Evolutionary conservation across 208 protist genomes (phyloP), one percentile per base, ranked within the genome.

Genomic region (Wallacemonas sp.): DNA sequence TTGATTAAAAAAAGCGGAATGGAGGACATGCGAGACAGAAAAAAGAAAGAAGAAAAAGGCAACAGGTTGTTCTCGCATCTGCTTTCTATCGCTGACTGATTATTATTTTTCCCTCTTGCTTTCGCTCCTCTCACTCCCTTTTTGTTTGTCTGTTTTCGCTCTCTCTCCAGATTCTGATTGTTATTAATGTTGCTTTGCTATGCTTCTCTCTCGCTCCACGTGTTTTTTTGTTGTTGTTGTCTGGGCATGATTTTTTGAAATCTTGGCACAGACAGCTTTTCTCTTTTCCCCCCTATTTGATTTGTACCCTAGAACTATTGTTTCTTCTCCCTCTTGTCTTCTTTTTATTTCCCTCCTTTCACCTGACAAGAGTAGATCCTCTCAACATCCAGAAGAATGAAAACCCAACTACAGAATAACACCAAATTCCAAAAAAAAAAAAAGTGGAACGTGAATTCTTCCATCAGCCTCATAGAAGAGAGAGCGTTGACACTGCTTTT

Each of bases 171-270:
- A 41, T 41, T 6, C 36, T 41, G 36, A n/a, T 14, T 41, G 36
- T 33, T 27, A 15, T 31, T 21, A 24, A 17, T 19, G 26, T 39
- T 21, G 44, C 6, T 56, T 36, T 5, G 8, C 12, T 8, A 1
- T 21, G 24, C n/a, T 22, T 8, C 6, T 21, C 12, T 36, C 12
- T 19, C 6, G 42, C 42, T 6, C 22, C 42, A 46, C 42, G 22
- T 41, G 36, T 8, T 63, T 63, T 34, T 34, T 27, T 30, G 38
- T 47, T 65, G 34, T 79, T 62, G 19, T 74, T 68, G 24, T 62
- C 22, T 61, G n/a, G n/a, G n/a, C n/a, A n/a, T 64, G 36, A 53
- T 63, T 65, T 58, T 66, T 61, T 62, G 21, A 19, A 22, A 27
- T 45, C 49, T 63, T n/a, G n/a, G n/a, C n/a, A n/a, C n/a, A n/a